A percentile compares a stretch with the other conserved stretches of the same genome.
These are phyloP conservation scores for Thalia dealbata DNA, from an alignment of 176 grass and related monocot genomes.

Conservation along the genomic window DNA sequence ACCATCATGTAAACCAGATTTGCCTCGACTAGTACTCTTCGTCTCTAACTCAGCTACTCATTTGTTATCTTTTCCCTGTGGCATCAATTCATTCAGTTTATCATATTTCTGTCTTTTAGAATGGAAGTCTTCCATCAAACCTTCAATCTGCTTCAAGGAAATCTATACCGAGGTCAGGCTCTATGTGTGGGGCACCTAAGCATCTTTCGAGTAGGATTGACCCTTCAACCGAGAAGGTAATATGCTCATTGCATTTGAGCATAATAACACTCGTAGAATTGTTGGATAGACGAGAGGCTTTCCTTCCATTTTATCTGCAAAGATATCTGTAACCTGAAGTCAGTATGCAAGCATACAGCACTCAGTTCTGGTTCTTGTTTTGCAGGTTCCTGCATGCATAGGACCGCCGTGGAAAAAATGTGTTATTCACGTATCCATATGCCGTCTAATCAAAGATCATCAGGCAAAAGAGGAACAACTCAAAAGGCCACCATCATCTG, in stretches of 20 bases:
- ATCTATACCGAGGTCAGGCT: background rate
- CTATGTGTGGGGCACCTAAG: background rate
- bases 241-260: background rate
- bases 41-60: background rate
- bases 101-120: background rate
- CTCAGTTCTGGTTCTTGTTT: background rate
- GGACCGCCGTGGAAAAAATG: conserved; percentile 38
- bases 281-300: too few relatives aligned
- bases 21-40: conserved; percentile 31
- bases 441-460: conserved; percentile 43
- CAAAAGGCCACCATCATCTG: background rate
- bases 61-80: conserved; percentile 4
- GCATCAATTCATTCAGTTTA: background rate
- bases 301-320: too few relatives aligned
- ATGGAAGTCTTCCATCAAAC: background rate
- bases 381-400: background rate
- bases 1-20: conserved; percentile 15
- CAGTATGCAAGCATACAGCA: too few relatives aligned
- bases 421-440: conserved; percentile 41
- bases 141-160: conserved; percentile 13
- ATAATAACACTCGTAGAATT: too few relatives aligned
- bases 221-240: background rate
- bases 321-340: too few relatives aligned
- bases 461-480: conserved; percentile 33
- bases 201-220: conserved; percentile 15